Evolutionary conservation across 2,329 filamentous ascomycete species (phyloP).

Genomic region (Penicillium corylophilum): DNA sequence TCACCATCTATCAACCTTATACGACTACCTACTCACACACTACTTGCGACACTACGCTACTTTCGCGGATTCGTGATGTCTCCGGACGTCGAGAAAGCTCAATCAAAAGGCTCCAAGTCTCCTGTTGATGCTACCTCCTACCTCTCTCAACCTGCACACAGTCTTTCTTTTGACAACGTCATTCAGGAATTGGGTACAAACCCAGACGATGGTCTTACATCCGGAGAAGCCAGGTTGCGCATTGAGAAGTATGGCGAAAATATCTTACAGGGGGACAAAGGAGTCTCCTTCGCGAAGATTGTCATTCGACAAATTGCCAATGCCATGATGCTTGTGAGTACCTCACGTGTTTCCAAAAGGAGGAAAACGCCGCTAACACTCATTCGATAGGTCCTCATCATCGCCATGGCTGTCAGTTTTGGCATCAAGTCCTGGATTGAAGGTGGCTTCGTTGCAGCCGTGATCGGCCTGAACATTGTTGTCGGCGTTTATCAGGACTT

Average conservation of each 20-base stretch:
- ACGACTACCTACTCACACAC: not conserved
- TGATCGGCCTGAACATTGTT: constrained; percentile 58
- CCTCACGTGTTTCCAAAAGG: not conserved
- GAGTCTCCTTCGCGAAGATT: constrained; percentile 69
- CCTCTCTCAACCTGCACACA: constrained; percentile 63
- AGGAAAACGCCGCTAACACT: not conserved
- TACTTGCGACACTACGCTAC: constrained; percentile 2
- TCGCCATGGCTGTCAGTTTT: constrained; percentile 67
- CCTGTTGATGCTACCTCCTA: constrained; percentile 39
- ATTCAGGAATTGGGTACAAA: constrained; percentile 57
- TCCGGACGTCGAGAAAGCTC: constrained; percentile 12
- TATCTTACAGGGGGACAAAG: constrained; percentile 63
- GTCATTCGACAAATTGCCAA: constrained; percentile 66
- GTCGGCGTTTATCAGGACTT: constrained; percentile 64
- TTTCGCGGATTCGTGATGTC: constrained; percentile 16
- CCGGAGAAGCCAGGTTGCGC: constrained; percentile 54
- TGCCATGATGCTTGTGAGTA: constrained; percentile 63
- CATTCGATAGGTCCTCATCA: constrained; percentile 67
- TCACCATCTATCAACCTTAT: not conserved
- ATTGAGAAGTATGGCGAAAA: constrained; percentile 61
- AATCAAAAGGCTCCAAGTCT: constrained; percentile 12
- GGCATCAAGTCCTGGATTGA: constrained; percentile 59
- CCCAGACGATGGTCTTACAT: constrained; percentile 57
- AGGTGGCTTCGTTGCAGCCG: constrained; percentile 59
- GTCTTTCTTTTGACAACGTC: constrained; percentile 55